Evolutionary conservation across 495 filamentous ascomycete genomes (phyloP), one percentile per base, ranked within the genome.

Genomic region (Rhypophila decipiens): DNA sequence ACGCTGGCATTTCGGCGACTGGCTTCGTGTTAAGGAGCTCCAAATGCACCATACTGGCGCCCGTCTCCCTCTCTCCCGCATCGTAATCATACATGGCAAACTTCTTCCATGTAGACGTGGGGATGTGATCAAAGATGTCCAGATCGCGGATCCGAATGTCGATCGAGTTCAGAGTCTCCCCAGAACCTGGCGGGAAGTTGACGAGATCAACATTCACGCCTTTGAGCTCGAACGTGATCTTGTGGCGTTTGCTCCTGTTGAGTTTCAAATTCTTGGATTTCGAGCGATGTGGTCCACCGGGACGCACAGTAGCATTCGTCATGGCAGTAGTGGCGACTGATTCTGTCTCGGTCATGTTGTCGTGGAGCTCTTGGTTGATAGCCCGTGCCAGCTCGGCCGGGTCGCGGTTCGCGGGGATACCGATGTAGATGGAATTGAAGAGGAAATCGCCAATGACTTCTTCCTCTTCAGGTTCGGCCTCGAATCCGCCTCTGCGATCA

Each of bases 381-480:
- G 86, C 87, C 22, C 77, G 79, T 9, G 85, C 71, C 13, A 97
- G 74, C 27, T 94, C 87, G 9, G 74, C 75, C 7, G 88, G 88
- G 58, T 96, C 90, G 40, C 82, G 80, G 52, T 90, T 94, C 15
- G 85, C 76, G 3, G 90, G 85, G 38, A 99, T 87, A 18, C 86
- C 90, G 45, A 99, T 95, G 67, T 96, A 99, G 40, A 99, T 95
- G 0, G 93, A 97, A 56, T 97, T 96, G 77, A 99, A 99, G 18
- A 99, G 75, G 58, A 90, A 94, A 61, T 97, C 93, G 1, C 84
- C 90, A 63, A 97, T 94, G 13, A 91, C 83, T 1, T 85, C 85
- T 56, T 89, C 87, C 19, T 96, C 89, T 8, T 88, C 82, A 24
- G 78, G 69, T 0, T 77, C 76, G 39, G 75, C 66, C 19, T 80